Evolutionary conservation across 75 land plant species (phyloP).

Genomic region (Cupressus sempervirens): DNA sequence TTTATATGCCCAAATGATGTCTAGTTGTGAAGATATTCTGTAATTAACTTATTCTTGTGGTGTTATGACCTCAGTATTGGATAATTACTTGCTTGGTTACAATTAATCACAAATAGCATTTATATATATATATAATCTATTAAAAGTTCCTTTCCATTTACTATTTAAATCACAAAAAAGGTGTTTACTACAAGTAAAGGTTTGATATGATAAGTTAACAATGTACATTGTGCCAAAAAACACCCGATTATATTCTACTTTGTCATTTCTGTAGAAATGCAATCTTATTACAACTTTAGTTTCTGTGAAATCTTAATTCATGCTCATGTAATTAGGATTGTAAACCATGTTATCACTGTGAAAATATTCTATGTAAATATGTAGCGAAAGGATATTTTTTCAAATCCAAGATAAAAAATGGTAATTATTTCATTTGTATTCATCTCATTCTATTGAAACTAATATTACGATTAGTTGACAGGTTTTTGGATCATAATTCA

Average conservation of each 20-base stretch:
- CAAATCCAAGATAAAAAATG: not conserved
- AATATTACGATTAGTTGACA: conserved; percentile 15
- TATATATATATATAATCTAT: not conserved
- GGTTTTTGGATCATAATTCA: conserved; percentile 77
- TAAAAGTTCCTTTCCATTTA: not conserved
- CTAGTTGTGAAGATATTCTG: too few relatives aligned
- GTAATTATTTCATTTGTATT: not conserved
- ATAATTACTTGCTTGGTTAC: too few relatives aligned
- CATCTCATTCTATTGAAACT: not conserved
- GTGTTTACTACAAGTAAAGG: not conserved
- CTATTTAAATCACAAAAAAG: not conserved
- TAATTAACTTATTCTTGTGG: too few relatives aligned
- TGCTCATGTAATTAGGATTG: not conserved
- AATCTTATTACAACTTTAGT: not conserved
- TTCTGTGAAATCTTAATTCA: not conserved
- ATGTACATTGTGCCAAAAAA: not conserved
- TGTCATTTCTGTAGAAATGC: not conserved
- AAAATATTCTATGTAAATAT: not conserved
- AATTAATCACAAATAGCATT: not conserved
- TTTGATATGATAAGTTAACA: not conserved
- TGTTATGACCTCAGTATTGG: too few relatives aligned
- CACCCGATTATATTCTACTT: not conserved
- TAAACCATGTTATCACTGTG: not conserved
- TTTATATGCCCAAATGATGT: too few relatives aligned
- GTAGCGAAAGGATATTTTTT: not conserved